Conservation (phyloP, 768 basidiomycete species). For the Boletus fagicola region DNA sequence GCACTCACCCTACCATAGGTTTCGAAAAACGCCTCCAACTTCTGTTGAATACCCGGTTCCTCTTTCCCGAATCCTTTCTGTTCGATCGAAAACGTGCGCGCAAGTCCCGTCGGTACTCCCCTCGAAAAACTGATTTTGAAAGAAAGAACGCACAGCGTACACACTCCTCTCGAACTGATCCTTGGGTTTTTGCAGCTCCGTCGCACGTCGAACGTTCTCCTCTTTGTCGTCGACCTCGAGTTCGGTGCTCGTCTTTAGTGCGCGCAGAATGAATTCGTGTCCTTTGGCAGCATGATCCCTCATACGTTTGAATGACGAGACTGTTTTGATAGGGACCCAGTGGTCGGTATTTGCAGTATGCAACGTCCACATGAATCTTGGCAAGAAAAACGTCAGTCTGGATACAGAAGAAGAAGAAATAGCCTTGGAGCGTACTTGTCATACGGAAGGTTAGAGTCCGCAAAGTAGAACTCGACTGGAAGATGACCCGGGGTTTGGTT, state of each 20-base stretch:
- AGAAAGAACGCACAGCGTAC: conserved; percentile 71
- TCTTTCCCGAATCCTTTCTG: conserved; percentile 89
- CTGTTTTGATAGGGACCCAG: conserved; percentile 85
- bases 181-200: conserved; percentile 75
- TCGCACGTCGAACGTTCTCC: conserved; percentile 68
- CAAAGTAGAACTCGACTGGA: conserved; percentile 94
- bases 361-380: conserved; percentile 92
- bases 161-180: conserved; percentile 80
- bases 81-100: background rate
- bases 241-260: conserved; percentile 51
- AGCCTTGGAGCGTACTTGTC: conserved; percentile 61
- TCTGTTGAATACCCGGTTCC: conserved; percentile 59
- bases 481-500: background rate
- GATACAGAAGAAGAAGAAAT: background rate
- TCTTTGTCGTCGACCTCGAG: conserved; percentile 76
- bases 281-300: conserved; percentile 62
- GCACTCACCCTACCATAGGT: conserved; percentile 76
- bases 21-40: conserved; percentile 78
- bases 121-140: background rate
- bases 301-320: conserved; percentile 97
- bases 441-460: conserved; percentile 91
- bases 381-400: background rate
- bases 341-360: conserved; percentile 79
- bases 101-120: background rate
- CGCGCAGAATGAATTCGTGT: conserved; percentile 64